Evolutionary conservation across 1,284 basidiomycete genomes (phyloP).

Genomic region (Boletus mariae): DNA sequence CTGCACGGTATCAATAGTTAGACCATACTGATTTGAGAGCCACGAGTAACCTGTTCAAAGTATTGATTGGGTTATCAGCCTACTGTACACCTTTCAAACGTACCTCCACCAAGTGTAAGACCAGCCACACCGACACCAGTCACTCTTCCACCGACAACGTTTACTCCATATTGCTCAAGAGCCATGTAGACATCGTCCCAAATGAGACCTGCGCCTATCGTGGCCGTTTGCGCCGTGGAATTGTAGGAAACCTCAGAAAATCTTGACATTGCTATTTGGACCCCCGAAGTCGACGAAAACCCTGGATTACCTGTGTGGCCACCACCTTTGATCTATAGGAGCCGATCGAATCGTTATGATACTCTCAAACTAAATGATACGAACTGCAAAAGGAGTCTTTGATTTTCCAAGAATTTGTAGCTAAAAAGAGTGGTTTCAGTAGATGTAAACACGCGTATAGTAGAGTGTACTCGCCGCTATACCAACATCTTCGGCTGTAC

Average conservation of each 20-base stretch:
- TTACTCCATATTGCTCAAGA: conserved; percentile 40
- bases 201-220: conserved; percentile 48
- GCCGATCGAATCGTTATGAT: not conserved
- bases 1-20: conserved; percentile 48
- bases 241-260: conserved; percentile 6
- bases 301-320: conserved; percentile 36
- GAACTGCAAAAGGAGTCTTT: conserved; percentile 5
- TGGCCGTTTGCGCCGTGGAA: conserved; percentile 37
- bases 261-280: conserved; percentile 7
- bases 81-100: conserved; percentile 42
- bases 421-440: not conserved
- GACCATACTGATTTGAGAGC: conserved; percentile 38
- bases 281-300: conserved; percentile 33
- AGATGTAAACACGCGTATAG: too few species aligned
- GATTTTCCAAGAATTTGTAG: conserved; percentile 3
- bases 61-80: not conserved
- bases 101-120: conserved; percentile 22
- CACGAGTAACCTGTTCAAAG: conserved; percentile 12
- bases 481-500: conserved; percentile 4
- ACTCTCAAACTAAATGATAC: not conserved
- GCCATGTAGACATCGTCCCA: conserved; percentile 41
- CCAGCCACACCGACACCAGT: conserved; percentile 44
- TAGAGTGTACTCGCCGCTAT: not conserved
- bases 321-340: conserved; percentile 36
- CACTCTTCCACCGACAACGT: conserved; percentile 42